Base-by-base conservation (phyloP, 2,329 filamentous ascomycete genomes). In the Cordyceps pruinosa region DNA sequence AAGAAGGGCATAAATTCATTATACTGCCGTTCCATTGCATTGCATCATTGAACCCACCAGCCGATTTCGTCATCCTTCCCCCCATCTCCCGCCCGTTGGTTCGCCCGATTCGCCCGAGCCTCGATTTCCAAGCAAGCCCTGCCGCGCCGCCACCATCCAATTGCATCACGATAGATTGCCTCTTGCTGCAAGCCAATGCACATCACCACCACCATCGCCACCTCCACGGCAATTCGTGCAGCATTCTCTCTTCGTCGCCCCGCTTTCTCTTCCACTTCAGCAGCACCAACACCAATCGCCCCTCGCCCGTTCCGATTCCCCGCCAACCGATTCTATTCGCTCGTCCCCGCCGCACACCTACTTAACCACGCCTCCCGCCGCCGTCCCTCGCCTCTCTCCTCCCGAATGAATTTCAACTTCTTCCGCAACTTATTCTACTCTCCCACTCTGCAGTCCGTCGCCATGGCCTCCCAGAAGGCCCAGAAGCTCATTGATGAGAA, bases 401-500 rank as follows among this genome's bases (percentile, higher is more conserved):
- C 52, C 46, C 52, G 28, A 61, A 83, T 84, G 79, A 89, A 84
- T 76, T 79, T 84, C 78, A 89, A 84, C 76, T 80, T 93, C 73
- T 75, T 89, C 69, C 82, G 85, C 69, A 80, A 83, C 70, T 79
- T 95, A 70, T 94, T 96, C 73, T 77, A 77, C 66, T 73, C 77
- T 71, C 76, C 79, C 66, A 72, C 79, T 55, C 71, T 76, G 70
- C 77, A 80, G 72, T 79, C 87, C 65, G 79, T 82, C 75, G 82
- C 76, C 67, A 95, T 96, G 89, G 86, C 89, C 69, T 90, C 89
- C 76, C 80, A 82, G 62, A 95, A 95, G 75, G 89, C 89, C 61
- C 85, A 96, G 74, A 73, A 79, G 68, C 86, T 97, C 76, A 96
- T 97, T 73, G 84, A 94, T 74, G 86, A 92, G 69, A 94, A 96